phyloP scores from a whole-genome alignment of 148 eudicot genomes.

The Chenopodium quinoa region DNA sequence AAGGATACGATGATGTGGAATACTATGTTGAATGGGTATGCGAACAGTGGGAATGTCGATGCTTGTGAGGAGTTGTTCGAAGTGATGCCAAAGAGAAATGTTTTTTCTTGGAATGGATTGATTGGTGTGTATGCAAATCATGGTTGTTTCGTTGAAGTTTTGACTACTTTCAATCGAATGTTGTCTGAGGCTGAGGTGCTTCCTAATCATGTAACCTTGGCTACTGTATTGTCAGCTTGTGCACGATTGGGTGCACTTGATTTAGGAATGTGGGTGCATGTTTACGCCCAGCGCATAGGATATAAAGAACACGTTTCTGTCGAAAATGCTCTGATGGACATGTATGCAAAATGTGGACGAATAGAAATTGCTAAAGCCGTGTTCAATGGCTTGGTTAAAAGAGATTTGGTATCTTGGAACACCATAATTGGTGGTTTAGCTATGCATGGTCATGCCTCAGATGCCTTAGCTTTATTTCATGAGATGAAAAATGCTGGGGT shows the following conservation, averaged over 20 bases:
- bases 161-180: slow-evolving; percentile 58
- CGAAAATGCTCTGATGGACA: slow-evolving; percentile 61
- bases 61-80: slow-evolving; percentile 53
- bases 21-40: slow-evolving; percentile 67
- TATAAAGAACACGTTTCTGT: slow-evolving; percentile 51
- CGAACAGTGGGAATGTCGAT: slow-evolving; percentile 47
- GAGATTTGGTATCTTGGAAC: slow-evolving; percentile 74
- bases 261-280: slow-evolving; percentile 64
- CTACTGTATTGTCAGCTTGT: slow-evolving; percentile 61
- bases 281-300: slow-evolving; percentile 51
- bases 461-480: slow-evolving; percentile 50
- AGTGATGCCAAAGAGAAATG: slow-evolving; percentile 60
- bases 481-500: slow-evolving; percentile 45
- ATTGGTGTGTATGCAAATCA: slow-evolving; percentile 57
- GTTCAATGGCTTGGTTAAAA: slow-evolving; percentile 46
- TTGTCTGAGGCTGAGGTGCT: slow-evolving; percentile 49
- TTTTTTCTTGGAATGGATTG: slow-evolving; percentile 78
- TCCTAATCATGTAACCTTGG: slow-evolving; percentile 70
- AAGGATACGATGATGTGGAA: slow-evolving; percentile 75
- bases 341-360: slow-evolving; percentile 79
- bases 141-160: slow-evolving; percentile 40
- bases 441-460: slow-evolving; percentile 62
- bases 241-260: slow-evolving; percentile 67
- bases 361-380: slow-evolving; percentile 47
- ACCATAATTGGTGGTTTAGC: slow-evolving; percentile 69